phyloP scores from a whole-genome alignment of 176 grass and related monocot species.

The Eragrostis curvula region DNA sequence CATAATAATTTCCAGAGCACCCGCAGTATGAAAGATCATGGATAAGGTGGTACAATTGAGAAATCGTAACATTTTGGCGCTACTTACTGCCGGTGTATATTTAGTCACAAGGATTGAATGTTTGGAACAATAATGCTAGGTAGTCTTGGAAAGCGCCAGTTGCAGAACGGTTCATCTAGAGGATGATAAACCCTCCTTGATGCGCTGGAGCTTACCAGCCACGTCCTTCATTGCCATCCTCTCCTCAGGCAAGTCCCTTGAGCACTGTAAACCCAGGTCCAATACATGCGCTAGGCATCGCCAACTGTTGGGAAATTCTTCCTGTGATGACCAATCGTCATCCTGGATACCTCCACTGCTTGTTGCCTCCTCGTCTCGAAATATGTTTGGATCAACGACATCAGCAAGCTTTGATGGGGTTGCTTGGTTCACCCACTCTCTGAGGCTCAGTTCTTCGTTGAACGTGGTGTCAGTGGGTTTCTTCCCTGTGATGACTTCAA shows the following conservation, averaged over 20 bases:
- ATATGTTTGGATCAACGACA: slow-evolving; percentile 8
- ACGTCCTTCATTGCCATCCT: slow-evolving; percentile 36
- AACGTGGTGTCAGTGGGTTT: slow-evolving; percentile 50
- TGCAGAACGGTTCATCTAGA: slow-evolving; percentile 1
- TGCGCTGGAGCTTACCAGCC: background rate
- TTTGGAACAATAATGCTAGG: background rate
- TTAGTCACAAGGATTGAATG: no score
- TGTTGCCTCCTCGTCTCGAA: background rate
- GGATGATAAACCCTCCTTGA: background rate
- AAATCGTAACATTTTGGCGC: no score
- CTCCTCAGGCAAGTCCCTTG: background rate
- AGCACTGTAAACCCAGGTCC: slow-evolving; percentile 33
- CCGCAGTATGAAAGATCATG: no score
- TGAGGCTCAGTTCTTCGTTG: slow-evolving; percentile 33
- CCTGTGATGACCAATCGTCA: background rate
- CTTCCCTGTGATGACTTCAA: slow-evolving; percentile 51
- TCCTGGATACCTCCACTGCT: background rate
- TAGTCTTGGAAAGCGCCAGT: background rate
- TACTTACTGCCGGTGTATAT: no score
- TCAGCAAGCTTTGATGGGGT: background rate
- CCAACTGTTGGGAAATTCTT: background rate
- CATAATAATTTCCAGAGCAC: no score
- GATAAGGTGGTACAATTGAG: no score
- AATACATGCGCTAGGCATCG: slow-evolving; percentile 22
- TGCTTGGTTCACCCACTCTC: slow-evolving; percentile 30